These are phyloP conservation scores for Chaetothyriales sp. DNA, from an alignment of 2,329 filamentous ascomycete genomes.

Conservation along the genomic window DNA sequence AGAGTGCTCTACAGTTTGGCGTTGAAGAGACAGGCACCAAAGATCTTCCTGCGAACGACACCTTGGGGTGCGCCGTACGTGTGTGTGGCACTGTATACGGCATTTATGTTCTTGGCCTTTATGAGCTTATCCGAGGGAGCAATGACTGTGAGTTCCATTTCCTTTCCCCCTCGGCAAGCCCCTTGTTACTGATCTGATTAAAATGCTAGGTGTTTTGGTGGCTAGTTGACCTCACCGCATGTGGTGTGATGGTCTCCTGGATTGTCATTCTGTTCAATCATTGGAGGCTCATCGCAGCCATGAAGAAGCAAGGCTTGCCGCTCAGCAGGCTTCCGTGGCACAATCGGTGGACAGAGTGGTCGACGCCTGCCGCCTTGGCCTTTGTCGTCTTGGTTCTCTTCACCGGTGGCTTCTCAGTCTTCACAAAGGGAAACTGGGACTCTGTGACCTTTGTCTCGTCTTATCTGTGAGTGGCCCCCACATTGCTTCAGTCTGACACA, in stretches of 20 bases:
- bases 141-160: constrained; percentile 25
- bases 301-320: constrained; percentile 41
- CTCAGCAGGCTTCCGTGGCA: constrained; percentile 42
- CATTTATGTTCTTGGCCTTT: constrained; percentile 17
- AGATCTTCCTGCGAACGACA: constrained; percentile 19
- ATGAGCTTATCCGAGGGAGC: constrained; percentile 29
- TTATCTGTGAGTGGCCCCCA: constrained; percentile 37
- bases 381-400: constrained; percentile 51
- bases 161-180: background rate
- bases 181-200: background rate
- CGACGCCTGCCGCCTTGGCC: constrained; percentile 44
- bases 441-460: constrained; percentile 44
- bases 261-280: constrained; percentile 45
- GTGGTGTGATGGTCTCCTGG: constrained; percentile 51
- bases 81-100: constrained; percentile 12
- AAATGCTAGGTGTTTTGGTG: constrained; percentile 42
- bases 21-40: constrained; percentile 25
- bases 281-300: constrained; percentile 39
- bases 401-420: constrained; percentile 52
- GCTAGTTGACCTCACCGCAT: constrained; percentile 47
- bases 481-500: background rate
- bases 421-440: constrained; percentile 45
- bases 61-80: constrained; percentile 15
- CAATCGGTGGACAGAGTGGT: constrained; percentile 48
- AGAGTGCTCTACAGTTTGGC: constrained; percentile 26